phyloP scores from a whole-genome alignment of 2,329 filamentous ascomycete genomes.

The Malbranchea cinnamomea region DNA sequence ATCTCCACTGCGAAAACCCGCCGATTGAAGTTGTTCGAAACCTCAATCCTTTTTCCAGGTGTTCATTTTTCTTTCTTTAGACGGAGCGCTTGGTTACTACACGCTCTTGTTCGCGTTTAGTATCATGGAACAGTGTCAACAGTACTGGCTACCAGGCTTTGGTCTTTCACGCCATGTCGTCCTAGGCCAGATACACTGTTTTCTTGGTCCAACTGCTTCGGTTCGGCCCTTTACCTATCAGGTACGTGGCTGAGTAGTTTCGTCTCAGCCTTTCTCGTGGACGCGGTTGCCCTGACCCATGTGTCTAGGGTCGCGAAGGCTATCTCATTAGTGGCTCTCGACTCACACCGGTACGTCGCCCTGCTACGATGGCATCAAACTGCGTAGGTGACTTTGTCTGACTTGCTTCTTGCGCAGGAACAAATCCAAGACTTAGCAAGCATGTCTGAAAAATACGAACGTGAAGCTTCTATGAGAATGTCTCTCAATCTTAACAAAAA shows the following conservation, averaged over 20 bases:
- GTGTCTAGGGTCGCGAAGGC: conserved; percentile 32
- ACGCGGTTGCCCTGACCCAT: conserved; percentile 11
- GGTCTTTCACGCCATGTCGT: conserved; percentile 35
- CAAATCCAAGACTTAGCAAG: conserved; percentile 35
- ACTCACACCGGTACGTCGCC: conserved; percentile 28
- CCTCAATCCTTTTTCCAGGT: too few species aligned
- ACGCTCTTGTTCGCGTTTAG: conserved; percentile 2
- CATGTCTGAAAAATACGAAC: conserved; percentile 34
- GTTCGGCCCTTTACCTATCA: conserved; percentile 34
- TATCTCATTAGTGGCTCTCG: conserved; percentile 33
- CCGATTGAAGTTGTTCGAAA: too few species aligned
- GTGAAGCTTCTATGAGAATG: conserved; percentile 28
- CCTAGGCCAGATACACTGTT: conserved; percentile 33
- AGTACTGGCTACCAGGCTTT: conserved; percentile 36
- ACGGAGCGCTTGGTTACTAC: too few species aligned
- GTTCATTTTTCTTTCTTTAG: too few species aligned
- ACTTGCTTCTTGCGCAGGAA: too few species aligned
- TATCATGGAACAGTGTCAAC: conserved; percentile 24
- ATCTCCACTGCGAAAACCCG: too few species aligned
- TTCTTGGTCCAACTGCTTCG: conserved; percentile 32
- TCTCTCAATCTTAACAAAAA: conserved; percentile 12
- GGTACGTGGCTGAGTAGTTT: conserved; percentile 16
- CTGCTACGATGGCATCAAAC: conserved; percentile 2
- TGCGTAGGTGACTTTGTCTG: conserved; percentile 7
- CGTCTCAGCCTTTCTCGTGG: too few species aligned